A percentile compares a stretch with the other conserved stretches of the same genome.
These are phyloP conservation scores for Nicotiana paniculata DNA, from an alignment of 257 asterid species.

Conservation along the genomic window DNA sequence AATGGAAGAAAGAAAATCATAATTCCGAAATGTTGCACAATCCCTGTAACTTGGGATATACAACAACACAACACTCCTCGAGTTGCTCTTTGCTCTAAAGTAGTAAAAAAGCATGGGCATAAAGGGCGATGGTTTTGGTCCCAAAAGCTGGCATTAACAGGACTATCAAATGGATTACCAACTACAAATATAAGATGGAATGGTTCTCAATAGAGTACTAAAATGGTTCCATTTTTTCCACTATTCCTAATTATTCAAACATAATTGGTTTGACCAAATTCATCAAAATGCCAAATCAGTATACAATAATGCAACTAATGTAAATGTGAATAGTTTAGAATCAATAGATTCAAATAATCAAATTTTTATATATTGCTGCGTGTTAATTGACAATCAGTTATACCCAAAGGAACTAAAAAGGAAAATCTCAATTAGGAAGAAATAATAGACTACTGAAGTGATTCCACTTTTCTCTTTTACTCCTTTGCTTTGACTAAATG, in stretches of 20 bases:
- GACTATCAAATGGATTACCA: background rate
- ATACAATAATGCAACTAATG: background rate
- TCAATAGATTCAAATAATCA: background rate
- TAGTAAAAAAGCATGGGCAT: background rate
- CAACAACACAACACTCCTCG: background rate
- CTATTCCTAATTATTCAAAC: background rate
- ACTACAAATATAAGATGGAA: background rate
- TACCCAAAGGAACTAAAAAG: background rate
- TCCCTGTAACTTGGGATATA: background rate
- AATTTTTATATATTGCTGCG: background rate
- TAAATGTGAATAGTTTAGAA: background rate
- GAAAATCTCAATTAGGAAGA: background rate
- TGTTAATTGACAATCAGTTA: background rate
- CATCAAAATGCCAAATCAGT: background rate
- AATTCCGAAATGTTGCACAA: background rate
- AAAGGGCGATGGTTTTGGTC: background rate
- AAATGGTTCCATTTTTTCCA: background rate
- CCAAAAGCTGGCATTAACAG: background rate
- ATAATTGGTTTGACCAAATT: background rate
- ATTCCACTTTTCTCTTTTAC: background rate
- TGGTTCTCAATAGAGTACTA: background rate
- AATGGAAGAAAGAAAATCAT: background rate
- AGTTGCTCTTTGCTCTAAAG: background rate
- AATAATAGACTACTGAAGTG: background rate
- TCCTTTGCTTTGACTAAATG: background rate